A percentile compares a stretch with the other conserved stretches of the same genome.
Conservation (phyloP, 75 land plant genomes). For the Selaginella tamariscina region DNA sequence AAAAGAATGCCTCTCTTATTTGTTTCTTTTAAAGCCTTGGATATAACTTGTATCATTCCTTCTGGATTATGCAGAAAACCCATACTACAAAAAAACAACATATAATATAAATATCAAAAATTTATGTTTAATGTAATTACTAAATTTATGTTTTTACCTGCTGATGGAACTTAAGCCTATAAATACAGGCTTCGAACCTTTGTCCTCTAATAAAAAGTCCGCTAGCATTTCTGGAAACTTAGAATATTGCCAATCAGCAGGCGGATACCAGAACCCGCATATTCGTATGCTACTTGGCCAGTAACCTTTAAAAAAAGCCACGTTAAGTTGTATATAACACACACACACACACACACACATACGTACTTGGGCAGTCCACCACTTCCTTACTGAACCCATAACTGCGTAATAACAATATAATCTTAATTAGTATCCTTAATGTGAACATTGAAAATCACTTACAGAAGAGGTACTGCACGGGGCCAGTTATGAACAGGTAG, state of each 20-base stretch:
- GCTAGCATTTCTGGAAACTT: constrained; percentile 22
- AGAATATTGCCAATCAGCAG: constrained; percentile 42
- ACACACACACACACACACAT: neutral
- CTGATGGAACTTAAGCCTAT: constrained; percentile 83
- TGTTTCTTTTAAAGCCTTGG: constrained; percentile 37
- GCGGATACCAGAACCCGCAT: constrained; percentile 88
- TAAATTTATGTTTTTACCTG: constrained; percentile 27
- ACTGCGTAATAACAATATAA: constrained; percentile 34
- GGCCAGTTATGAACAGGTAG: constrained; percentile 67
- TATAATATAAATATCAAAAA: constrained; percentile 5
- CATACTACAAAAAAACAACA: constrained; percentile 50
- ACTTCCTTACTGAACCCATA: constrained; percentile 83
- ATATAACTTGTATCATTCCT: constrained; percentile 50
- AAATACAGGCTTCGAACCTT: constrained; percentile 38
- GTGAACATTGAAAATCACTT: constrained; percentile 26
- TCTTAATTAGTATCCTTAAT: too few species aligned
- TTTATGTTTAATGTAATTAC: neutral
- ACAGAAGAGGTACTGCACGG: constrained; percentile 53
- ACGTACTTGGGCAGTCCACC: constrained; percentile 82
- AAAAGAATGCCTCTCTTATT: constrained; percentile 42
- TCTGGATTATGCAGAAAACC: constrained; percentile 57
- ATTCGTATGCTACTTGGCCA: constrained; percentile 65
- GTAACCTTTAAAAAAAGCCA: constrained; percentile 50
- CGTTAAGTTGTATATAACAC: neutral
- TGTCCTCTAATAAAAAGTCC: constrained; percentile 11